Base-by-base conservation (phyloP, 768 basidiomycete species). In the Boletus subcaerulescens region DNA sequence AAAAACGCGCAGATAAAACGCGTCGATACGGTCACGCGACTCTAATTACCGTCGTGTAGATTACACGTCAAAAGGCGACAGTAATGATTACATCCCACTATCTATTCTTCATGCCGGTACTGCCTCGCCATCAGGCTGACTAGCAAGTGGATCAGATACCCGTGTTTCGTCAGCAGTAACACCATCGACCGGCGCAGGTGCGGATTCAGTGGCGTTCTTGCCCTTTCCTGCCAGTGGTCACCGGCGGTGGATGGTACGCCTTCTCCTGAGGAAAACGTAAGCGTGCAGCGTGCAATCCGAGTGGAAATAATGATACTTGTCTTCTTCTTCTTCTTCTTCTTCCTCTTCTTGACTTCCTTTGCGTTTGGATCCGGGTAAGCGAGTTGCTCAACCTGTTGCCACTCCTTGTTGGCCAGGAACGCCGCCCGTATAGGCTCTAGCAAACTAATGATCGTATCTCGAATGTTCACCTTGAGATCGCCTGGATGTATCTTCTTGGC, bases 291-390 rank as follows among this genome's bases (percentile, higher is more conserved):
- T 45, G 18, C 42, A 5, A 29, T 22, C 46, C 29, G 5, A 39
- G 3, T 7, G 3, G 2, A 33, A 8, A 50, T 2, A 45, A 20
- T 10, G 8, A 47, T 15, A 20, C 53, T 36, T 8, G 10, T 47
- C 76, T 88, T 88, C 70, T 89, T 91, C 73, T 78, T 78, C 57
- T 84, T 85, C 59, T 80, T 22, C 76, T 88, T 88, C 70, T 89
- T 91, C 73, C 78, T 78, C 57, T 84, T 85, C 59, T 80, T 22
- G 22, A 22, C 79, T 10, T 77, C 74, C 61, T 84, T 82, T 0
- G 80, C 82, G 48, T 82, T 85, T 0, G 83, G 83, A 68, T 86
- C 82, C 2, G 94, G 93, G 74, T 98, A 99, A 12, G 93, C 97
- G 20, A 87, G 72, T 64, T 78, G 81, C 66, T 88, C 87, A 7